Base-by-base conservation (phyloP, 371 early-diverging fungal species). In the Dinochytrium kinnereticum region DNA sequence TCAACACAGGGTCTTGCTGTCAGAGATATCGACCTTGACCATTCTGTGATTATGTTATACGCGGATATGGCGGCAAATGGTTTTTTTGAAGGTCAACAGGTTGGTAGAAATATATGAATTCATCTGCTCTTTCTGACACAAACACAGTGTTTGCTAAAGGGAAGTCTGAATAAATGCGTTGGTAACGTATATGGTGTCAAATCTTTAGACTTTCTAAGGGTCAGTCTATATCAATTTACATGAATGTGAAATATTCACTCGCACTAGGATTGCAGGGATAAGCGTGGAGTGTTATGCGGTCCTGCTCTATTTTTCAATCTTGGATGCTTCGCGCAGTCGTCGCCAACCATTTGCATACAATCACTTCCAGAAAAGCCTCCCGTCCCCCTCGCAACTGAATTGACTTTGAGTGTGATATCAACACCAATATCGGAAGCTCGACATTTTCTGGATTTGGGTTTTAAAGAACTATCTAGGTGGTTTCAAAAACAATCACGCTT, bases 381-480 rank as follows among this genome's bases (percentile, higher is more conserved):
- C 36, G 10, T 30, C 7, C 34, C 61, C 36, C 13, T 24, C 17
- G 61, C 61, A 28, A 34, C 61, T 34, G 61, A 61, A 26, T 26
- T 61, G 30, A 17, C 17, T 2, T 17, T 61, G 10, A 24, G 13
- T 13, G 37, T 61, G 17, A 34, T 61, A 33, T 37, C 36, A 2
- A 34, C 15, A 3, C 61, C 61, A 7, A 33, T 26, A 7, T 61
- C 61, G 5, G 61, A 61, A 33, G 34, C 30, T 37, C 13, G 15
- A 17, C 13, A 30, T 34, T 5, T 24, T 15, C 34, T 31, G 31
- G 61, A 61, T 3, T 24, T 15, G 3, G 61, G n/a, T 34, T 21
- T 59, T 67, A 30, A 53, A 55, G 33, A 24, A n/a, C 49, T 66
- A 66, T 51, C 36, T 15, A 28, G 28, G 17, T 71, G 72, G 73